Evolutionary conservation across 495 filamentous ascomycete species (phyloP), one percentile per base, ranked within the genome.

Genomic region (Amphirosellinia nigrospora): DNA sequence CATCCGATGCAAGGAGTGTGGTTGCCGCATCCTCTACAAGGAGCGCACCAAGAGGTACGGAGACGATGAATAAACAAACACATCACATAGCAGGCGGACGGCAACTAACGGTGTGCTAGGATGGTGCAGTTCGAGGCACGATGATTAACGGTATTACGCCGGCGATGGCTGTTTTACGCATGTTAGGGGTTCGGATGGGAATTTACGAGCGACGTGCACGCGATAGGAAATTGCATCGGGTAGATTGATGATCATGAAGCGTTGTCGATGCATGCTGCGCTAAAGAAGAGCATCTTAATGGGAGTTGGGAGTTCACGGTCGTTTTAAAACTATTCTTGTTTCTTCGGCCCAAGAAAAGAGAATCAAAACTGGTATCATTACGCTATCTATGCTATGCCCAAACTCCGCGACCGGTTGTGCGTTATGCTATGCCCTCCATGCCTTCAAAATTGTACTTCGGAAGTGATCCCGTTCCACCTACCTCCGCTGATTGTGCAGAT

Each of bases 61-160:
- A 73, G 58, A 73, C 69, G 26, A 32, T 21, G 19, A 13, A 34
- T 7, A 3, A 36, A 36, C 34, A 36, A 36, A 36, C 19, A 38
- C 34, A 30, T 7, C 11, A 10, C 36, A 11, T 53, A 9, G n/a
- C 13, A 28, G 30, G 6, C 23, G 6, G 16, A 28, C 23, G 43
- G 1, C 6, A 43, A 43, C 26, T 53, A 26, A 60, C 36, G 15
- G 26, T 26, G 26, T 11, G 19, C 21, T 34, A 86, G 86, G 89
- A 98, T 99, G 94, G 94, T 99, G 41, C 96, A 99, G 81, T 99
- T 99, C 75, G 94, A 99, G 83, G 96, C 96, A 60, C 89, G 95
- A 74, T 98, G 75, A 81, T n/a, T n/a, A 15, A 6, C 26, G 16
- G 16, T 30, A 43, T 43, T 16, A 38, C 28, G 4, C 21, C 36